A percentile compares a stretch with the other conserved stretches of the same genome.
Evolutionary conservation across 139 green algal species (phyloP).

Genomic region (Chlamydomonas sphaeroides): DNA sequence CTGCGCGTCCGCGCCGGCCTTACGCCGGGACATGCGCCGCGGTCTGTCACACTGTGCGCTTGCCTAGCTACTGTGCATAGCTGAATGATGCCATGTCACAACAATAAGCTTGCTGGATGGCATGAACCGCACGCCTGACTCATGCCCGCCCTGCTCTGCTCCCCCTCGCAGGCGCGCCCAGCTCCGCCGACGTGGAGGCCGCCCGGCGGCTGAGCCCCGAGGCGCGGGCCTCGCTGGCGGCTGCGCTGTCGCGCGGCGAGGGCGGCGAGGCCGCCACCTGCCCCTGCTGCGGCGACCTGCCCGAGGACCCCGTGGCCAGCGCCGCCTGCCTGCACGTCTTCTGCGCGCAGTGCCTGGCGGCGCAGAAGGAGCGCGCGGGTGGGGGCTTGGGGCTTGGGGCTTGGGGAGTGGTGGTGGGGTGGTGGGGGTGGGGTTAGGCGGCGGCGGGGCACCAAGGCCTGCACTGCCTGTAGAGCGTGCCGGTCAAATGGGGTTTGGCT

Average conservation of each 20-base stretch:
- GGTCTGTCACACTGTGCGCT: no score
- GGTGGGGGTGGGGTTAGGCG: no score
- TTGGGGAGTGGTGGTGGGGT: not conserved
- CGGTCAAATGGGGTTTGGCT: no score
- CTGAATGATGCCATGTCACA: no score
- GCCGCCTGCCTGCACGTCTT: constrained; percentile 81
- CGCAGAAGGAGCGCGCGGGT: constrained; percentile 48
- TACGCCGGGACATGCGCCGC: no score
- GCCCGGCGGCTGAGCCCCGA: constrained; percentile 58
- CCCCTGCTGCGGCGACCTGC: constrained; percentile 76
- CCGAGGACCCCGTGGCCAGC: constrained; percentile 76
- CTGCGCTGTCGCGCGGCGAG: constrained; percentile 15
- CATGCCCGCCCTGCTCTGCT: not conserved
- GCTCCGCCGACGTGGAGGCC: constrained; percentile 61
- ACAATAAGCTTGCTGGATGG: no score
- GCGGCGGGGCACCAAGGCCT: no score
- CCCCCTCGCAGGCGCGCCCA: constrained; percentile 7
- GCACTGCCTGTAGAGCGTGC: no score
- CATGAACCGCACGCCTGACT: not conserved
- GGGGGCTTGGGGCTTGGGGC: constrained; percentile 3
- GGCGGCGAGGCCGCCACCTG: constrained; percentile 48
- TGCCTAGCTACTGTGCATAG: no score
- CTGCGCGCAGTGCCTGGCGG: constrained; percentile 77
- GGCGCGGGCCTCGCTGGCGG: constrained; percentile 54
- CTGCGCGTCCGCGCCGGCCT: no score